These are phyloP conservation scores for Cercophora samala DNA, from an alignment of 495 filamentous ascomycete species.

Conservation along the genomic window DNA sequence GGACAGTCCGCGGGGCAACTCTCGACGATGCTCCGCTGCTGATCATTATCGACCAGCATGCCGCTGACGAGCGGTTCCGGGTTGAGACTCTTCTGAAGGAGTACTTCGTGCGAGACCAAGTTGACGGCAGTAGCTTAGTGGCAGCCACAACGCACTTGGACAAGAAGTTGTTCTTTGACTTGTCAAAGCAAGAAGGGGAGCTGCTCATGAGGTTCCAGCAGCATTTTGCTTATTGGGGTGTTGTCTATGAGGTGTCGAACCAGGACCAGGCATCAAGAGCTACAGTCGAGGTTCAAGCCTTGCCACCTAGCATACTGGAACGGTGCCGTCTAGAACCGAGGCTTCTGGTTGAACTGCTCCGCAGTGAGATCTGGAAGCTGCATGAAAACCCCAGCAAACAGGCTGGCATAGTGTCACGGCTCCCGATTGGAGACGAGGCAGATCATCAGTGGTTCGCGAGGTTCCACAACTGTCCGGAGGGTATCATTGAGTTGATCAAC, in stretches of 20 bases:
- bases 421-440: constrained; percentile 4
- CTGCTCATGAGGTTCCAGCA: constrained; percentile 52
- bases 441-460: constrained; percentile 52
- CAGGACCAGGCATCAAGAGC: constrained; percentile 3
- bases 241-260: constrained; percentile 51
- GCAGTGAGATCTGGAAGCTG: constrained; percentile 67
- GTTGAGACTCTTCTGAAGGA: constrained; percentile 62
- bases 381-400: constrained; percentile 27
- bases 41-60: constrained; percentile 89
- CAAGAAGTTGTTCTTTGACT: constrained; percentile 59
- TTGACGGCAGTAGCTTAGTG: neutral
- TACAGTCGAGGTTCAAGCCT: constrained; percentile 48
- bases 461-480: constrained; percentile 65
- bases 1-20: neutral
- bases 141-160: constrained; percentile 33
- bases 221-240: constrained; percentile 70
- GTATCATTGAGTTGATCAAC: constrained; percentile 83
- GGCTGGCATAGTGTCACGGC: neutral
- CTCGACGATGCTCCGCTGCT: constrained; percentile 39
- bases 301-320: constrained; percentile 72
- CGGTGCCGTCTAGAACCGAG: constrained; percentile 68
- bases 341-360: constrained; percentile 65
- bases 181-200: constrained; percentile 54
- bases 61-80: constrained; percentile 83
- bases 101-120: constrained; percentile 33